Conservation (phyloP, 2,329 filamentous ascomycete genomes). For the Ophiostoma himal-ulmi region DNA sequence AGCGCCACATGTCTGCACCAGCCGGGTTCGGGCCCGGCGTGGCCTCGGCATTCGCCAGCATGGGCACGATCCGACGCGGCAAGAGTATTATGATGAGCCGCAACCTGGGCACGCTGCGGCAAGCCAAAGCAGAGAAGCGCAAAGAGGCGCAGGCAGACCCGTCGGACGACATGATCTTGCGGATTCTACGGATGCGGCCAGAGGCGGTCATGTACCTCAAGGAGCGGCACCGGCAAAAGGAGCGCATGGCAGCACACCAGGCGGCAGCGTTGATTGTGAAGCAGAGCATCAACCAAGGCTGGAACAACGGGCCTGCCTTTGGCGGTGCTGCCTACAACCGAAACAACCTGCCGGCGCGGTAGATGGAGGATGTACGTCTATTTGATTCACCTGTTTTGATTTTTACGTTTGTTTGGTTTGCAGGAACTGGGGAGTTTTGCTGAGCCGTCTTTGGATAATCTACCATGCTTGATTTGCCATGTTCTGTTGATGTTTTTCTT, state of each 20-base stretch:
- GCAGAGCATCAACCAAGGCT: constrained; percentile 68
- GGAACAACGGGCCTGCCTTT: constrained; percentile 39
- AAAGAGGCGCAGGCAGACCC: constrained; percentile 94
- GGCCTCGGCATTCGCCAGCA: constrained; percentile 57
- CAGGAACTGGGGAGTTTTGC: not conserved
- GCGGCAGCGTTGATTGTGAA: constrained; percentile 92
- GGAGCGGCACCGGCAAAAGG: constrained; percentile 88
- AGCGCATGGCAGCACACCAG: constrained; percentile 80
- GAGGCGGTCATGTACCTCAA: constrained; percentile 83
- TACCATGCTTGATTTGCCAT: not conserved
- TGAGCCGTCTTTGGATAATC: not conserved
- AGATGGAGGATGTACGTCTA: not conserved
- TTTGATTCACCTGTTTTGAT: not conserved
- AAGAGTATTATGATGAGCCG: constrained; percentile 89
- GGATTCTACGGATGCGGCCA: constrained; percentile 89
- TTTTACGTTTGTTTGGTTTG: not conserved
- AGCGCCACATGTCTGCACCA: constrained; percentile 39
- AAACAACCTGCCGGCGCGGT: constrained; percentile 46
- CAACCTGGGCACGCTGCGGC: constrained; percentile 92
- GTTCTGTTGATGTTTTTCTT: not conserved
- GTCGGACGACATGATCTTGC: constrained; percentile 94
- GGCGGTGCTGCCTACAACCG: constrained; percentile 39
- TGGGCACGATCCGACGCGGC: constrained; percentile 60
- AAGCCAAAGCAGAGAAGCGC: constrained; percentile 91
- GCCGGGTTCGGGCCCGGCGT: constrained; percentile 45